phyloP scores from a whole-genome alignment of 257 asterid genomes.

The Solanum bukasovii region DNA sequence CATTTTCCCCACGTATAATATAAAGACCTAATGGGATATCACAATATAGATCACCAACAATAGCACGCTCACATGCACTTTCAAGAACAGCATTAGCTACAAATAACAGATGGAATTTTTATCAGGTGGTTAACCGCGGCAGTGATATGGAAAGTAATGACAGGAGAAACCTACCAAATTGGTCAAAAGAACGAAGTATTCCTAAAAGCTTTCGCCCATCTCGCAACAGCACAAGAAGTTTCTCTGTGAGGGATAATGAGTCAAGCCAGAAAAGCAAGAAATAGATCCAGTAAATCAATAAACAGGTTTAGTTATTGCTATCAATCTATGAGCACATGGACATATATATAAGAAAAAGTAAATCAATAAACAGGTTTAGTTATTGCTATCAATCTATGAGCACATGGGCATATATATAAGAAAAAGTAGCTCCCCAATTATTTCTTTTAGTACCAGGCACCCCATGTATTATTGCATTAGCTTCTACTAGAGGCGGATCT shows the following conservation, averaged over 20 bases:
- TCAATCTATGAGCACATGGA: not conserved
- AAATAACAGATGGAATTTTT: slow-evolving; percentile 1
- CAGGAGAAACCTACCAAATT: slow-evolving; percentile 44
- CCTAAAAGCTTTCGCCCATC: slow-evolving; percentile 74
- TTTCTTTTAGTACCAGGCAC: not conserved
- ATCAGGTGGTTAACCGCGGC: slow-evolving; percentile 1
- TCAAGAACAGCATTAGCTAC: slow-evolving; percentile 97
- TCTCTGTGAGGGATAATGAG: slow-evolving; percentile 30
- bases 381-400: not conserved
- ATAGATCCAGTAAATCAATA: not conserved
- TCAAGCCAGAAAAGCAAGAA: not conserved
- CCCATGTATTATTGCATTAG: not conserved
- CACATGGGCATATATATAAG: not conserved
- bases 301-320: not conserved
- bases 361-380: not conserved
- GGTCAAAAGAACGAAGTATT: slow-evolving; percentile 72
- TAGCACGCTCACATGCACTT: slow-evolving; percentile 89
- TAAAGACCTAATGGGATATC: slow-evolving; percentile 89
- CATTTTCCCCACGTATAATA: slow-evolving; percentile 94
- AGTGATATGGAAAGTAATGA: not conserved
- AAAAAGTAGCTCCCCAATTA: not conserved
- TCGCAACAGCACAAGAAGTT: slow-evolving; percentile 64
- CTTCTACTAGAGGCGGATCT: not conserved
- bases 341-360: not conserved
- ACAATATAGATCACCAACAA: slow-evolving; percentile 85